Base-by-base conservation (phyloP, 306 rosid genomes). In the Dalbergia cochinchinensis region DNA sequence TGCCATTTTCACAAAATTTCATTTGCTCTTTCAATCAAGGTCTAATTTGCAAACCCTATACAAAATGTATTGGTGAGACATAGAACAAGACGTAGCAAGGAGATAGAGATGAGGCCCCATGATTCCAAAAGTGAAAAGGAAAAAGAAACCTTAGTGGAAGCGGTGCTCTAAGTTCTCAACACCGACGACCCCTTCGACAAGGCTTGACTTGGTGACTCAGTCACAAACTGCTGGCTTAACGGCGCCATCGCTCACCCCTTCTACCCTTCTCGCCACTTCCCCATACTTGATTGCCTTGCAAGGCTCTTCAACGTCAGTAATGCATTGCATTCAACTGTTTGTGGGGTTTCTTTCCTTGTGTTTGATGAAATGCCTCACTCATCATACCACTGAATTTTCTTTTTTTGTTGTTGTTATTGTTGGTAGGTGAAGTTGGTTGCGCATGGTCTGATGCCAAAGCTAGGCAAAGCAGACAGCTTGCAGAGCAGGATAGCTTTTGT, bases 381-480 rank as follows among this genome's bases (percentile, higher is more conserved):
- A 65, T 44, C 14, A 81, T 64, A 26, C 14, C 35, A 69, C 48
- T 72, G 5, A 34, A 4, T 47, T 47, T 47, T 14, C 11, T 4
- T 42, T 51, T 4, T 12, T 75, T 63, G 26, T 20, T 31, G 66
- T 58, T 62, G 5, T 20, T 31, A 57, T 58, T 62, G 5, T 55
- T 68, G 18, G 77, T 80, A 91, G 98, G 91, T 94, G 51, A 89
- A 85, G 81, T 68, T 92, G 88, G 96, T 94, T 73, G 45, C 90
- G 16, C 97, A 96, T 3, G 50, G 94, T 54, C 86, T 89, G 66
- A 92, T 94, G 97, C 98, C 96, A 65, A 94, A 94, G 89, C 89
- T 94, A 16, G 98, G 98, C n/a, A 90, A 84, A 85, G 98, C 91
- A 0, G 98, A 97, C n/a, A 92, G 96, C 94, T 90, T 94, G 85